Evolutionary conservation across 306 rosid species (phyloP).

Genomic region (Vigna nakashimae): DNA sequence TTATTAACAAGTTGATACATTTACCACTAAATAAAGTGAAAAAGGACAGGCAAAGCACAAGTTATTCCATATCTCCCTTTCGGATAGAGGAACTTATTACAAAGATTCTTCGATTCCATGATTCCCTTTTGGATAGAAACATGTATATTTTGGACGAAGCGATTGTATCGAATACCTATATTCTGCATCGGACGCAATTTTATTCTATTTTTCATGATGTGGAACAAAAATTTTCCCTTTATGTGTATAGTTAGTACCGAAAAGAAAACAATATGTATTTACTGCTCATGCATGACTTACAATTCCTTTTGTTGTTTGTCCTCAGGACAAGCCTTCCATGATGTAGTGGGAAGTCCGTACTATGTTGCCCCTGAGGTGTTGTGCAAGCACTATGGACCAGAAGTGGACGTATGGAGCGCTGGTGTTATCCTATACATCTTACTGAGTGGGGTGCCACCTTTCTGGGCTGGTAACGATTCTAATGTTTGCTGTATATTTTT

Average conservation of each 20-base stretch:
- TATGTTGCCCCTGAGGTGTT: conserved; percentile 92
- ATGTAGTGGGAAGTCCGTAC: conserved; percentile 89
- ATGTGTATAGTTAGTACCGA: background rate
- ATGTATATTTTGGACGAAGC: background rate
- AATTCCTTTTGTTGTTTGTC: conserved; percentile 32
- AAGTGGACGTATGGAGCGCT: conserved; percentile 94
- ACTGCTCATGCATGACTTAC: background rate
- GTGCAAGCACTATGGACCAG: conserved; percentile 81
- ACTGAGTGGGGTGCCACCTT: conserved; percentile 91
- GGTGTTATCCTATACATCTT: conserved; percentile 92
- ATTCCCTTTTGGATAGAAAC: background rate
- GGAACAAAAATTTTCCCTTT: background rate
- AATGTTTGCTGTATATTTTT: conserved; percentile 25
- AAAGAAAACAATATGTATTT: background rate
- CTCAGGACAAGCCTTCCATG: conserved; percentile 74
- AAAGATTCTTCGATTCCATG: conserved; percentile 18
- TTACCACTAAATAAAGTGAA: background rate
- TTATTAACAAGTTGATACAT: conserved; percentile 6
- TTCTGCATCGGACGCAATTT: background rate
- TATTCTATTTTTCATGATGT: background rate
- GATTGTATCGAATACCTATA: conserved; percentile 10
- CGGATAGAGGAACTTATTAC: background rate
- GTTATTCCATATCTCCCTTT: background rate
- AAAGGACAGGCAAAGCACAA: background rate
- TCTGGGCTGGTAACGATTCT: conserved; percentile 82